Percentiles rank a stretch among this genome's conserved stretches.
Conservation (phyloP, 768 basidiomycete species). For the Agrocybe praecox region DNA sequence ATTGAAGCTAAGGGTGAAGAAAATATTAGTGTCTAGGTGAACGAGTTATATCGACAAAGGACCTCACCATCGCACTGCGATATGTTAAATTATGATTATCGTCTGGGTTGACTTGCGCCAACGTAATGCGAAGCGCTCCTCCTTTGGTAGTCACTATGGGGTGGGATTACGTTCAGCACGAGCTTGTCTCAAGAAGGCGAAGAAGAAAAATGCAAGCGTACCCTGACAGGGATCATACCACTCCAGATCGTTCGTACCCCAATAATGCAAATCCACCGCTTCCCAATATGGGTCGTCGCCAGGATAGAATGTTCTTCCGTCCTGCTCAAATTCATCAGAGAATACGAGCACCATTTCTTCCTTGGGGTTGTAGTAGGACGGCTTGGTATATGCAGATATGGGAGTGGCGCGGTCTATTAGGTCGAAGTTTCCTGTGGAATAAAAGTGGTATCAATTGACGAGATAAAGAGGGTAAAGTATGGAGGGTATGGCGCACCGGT, state of each 20-base stretch:
- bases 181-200: too few relatives aligned
- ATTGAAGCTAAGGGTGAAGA: constrained; percentile 30
- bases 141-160: constrained; percentile 58
- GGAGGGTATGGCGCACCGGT: neutral
- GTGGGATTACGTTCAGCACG: too few relatives aligned
- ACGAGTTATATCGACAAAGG: neutral
- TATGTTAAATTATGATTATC: constrained; percentile 74
- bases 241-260: constrained; percentile 71
- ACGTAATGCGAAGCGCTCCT: constrained; percentile 74
- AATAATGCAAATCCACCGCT: constrained; percentile 67
- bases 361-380: constrained; percentile 48
- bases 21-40: neutral
- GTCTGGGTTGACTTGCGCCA: constrained; percentile 47
- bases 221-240: constrained; percentile 74
- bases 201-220: too few relatives aligned
- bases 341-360: constrained; percentile 65
- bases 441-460: neutral
- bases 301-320: constrained; percentile 70
- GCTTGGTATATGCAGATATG: constrained; percentile 48
- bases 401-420: constrained; percentile 84
- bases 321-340: constrained; percentile 81
- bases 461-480: neutral
- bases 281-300: constrained; percentile 71
- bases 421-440: constrained; percentile 58
- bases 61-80: constrained; percentile 48